Evolutionary conservation across 2,329 filamentous ascomycete species (phyloP), one percentile per base, ranked within the genome.

Genomic region (Exophiala oligosperma): DNA sequence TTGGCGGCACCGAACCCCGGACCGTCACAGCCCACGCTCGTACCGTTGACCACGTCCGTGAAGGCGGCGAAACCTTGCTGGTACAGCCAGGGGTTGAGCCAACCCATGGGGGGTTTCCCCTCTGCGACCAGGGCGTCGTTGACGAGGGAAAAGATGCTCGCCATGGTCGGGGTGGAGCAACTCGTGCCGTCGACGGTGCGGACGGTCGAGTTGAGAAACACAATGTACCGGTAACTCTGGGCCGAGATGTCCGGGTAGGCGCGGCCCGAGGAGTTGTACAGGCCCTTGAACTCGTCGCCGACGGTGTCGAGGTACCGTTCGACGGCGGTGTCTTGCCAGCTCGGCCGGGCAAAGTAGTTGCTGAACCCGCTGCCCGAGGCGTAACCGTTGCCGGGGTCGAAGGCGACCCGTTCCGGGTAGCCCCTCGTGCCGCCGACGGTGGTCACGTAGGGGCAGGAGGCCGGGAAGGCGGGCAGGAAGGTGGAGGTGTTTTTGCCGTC

Each of bases 371-470:
- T 76, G n/a, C 77, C 77, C 12, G 73, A 72, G 7, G 70, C 64
- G 60, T 77, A 82, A 12, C 76, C 64, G 50, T 75, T 74, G 7
- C 70, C 69, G 47, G 74, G 70, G 46, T 75, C 76, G 41, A 75
- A 76, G 21, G 80, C 77, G 3, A 76, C 76, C 14, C 76, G 73
- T 66, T 83, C 79, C 17, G 78, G 80, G 54, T 76, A 72, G 62
- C 76, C 72, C 62, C 74, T 72, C 1, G 84, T 86, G 1, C 82
- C 87, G 5, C 88, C 88, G 1, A 90, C 82, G 2, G 80, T 74
- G 0, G 88, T 90, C 6, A 90, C 81, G 70, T 83, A 90, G 0
- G 87, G 87, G 65, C 88, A 91, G 0, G 81, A 81, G 0, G 81
- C 82, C 0, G 88, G 88, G 71, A 90, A 91, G 4, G 79, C 80